Conservation (phyloP, 176 grass and related monocot genomes). For the Ampelocalamus luodianensis region DNA sequence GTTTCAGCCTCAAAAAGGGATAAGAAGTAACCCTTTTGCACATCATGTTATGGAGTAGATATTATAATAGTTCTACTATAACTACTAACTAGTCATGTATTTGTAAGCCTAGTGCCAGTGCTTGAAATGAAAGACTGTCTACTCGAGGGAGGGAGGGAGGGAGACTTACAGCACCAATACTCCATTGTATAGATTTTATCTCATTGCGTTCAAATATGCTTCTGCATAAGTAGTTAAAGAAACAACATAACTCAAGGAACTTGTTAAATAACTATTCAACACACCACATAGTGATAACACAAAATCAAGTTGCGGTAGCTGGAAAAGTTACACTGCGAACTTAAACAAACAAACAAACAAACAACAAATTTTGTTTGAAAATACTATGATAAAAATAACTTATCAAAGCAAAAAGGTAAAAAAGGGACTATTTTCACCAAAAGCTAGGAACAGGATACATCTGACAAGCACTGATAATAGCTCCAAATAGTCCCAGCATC, state of each 20-base stretch:
- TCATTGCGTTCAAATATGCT: slow-evolving; percentile 67
- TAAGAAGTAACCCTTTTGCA: not conserved
- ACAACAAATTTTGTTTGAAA: not conserved
- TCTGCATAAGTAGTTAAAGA: slow-evolving; percentile 46
- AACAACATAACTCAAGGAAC: slow-evolving; percentile 25
- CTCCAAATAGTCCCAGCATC: slow-evolving; percentile 72
- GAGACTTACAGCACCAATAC: slow-evolving; percentile 57
- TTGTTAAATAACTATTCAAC: not conserved
- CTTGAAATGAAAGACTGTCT: not conserved
- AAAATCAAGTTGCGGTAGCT: not conserved
- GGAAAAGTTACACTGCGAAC: not conserved
- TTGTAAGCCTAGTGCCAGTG: not conserved
- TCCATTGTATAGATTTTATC: slow-evolving; percentile 69
- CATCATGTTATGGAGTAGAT: not conserved
- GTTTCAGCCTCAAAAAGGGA: slow-evolving; percentile 3
- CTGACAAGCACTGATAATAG: slow-evolving; percentile 64
- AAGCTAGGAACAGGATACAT: slow-evolving; percentile 57
- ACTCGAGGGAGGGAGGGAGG: not conserved
- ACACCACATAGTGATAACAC: not conserved
- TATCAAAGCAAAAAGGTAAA: not conserved
- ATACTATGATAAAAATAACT: not conserved
- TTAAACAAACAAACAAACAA: not conserved
- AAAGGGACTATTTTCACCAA: not conserved
- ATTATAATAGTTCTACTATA: not conserved
- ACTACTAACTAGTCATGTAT: not conserved